These are phyloP conservation scores for Funneliformis geosporum DNA, from an alignment of 192 early-diverging fungal species.

Conservation along the genomic window DNA sequence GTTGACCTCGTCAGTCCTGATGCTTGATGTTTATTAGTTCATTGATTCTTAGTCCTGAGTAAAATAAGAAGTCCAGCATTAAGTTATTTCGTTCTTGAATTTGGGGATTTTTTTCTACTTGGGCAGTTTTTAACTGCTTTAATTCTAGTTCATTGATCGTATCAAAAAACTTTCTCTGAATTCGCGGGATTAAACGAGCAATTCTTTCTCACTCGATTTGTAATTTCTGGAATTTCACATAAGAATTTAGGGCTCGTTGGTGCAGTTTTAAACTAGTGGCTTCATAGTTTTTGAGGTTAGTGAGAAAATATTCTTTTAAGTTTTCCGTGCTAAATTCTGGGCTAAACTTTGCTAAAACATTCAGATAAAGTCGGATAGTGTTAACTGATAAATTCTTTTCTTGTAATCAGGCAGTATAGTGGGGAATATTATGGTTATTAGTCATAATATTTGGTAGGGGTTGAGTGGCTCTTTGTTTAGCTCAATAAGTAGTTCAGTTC, in stretches of 20 bases:
- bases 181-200: neutral
- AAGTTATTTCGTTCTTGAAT: conserved; percentile 17
- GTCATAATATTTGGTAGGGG: neutral
- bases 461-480: neutral
- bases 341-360: neutral
- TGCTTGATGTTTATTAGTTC: conserved; percentile 16
- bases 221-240: conserved; percentile 10
- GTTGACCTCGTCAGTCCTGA: neutral
- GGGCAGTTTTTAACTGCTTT: neutral
- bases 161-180: neutral
- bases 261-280: neutral
- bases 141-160: neutral
- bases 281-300: conserved; percentile 4
- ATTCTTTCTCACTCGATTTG: neutral
- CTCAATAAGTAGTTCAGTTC: conserved; percentile 18
- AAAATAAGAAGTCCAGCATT: conserved; percentile 21
- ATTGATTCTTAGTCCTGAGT: conserved; percentile 9
- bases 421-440: conserved; percentile 11
- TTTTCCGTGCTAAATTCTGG: neutral
- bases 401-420: neutral
- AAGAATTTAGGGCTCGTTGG: neutral
- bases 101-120: neutral
- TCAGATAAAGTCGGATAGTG: neutral
- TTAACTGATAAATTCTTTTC: conserved; percentile 2
- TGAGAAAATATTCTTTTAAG: neutral